phyloP scores from a whole-genome alignment of 345 rosid genomes.

The Limnanthes douglasii region DNA sequence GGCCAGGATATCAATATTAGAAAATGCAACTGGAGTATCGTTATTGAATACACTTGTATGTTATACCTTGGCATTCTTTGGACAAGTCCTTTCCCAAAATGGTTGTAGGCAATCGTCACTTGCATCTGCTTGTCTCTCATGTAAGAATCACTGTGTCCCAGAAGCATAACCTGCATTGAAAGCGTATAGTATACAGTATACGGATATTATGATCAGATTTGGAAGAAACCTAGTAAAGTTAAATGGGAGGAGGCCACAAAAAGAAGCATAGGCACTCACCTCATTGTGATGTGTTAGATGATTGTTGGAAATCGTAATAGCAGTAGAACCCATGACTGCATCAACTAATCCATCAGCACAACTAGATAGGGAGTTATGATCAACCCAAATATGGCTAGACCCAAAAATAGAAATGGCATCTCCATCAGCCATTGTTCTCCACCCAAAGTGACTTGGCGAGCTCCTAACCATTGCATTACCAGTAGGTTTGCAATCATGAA shows the following conservation, averaged over 20 bases:
- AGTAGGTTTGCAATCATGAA: slow-evolving; percentile 87
- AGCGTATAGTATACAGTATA: not conserved
- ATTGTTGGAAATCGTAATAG: slow-evolving; percentile 89
- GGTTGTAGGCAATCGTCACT: slow-evolving; percentile 93
- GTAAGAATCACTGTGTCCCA: slow-evolving; percentile 89
- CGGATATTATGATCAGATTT: not conserved
- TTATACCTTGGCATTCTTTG: slow-evolving; percentile 94
- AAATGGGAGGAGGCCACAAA: not conserved
- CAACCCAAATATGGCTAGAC: slow-evolving; percentile 86
- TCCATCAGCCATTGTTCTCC: slow-evolving; percentile 94
- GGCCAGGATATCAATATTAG: slow-evolving; percentile 1
- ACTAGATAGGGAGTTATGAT: slow-evolving; percentile 77
- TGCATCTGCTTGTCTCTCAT: slow-evolving; percentile 81
- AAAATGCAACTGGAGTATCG: slow-evolving; percentile 1
- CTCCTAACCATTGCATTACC: slow-evolving; percentile 93
- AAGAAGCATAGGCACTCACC: slow-evolving; percentile 15
- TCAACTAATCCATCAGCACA: slow-evolving; percentile 97
- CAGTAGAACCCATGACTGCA: slow-evolving; percentile 92
- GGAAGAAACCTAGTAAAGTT: not conserved
- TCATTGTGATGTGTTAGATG: slow-evolving; percentile 90
- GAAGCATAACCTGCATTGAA: slow-evolving; percentile 50
- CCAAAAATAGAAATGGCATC: slow-evolving; percentile 84
- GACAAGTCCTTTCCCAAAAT: slow-evolving; percentile 85
- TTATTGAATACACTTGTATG: no score
- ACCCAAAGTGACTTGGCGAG: slow-evolving; percentile 71